Conservation (phyloP, 106 monocot genomes). For the Narthecium ossifragum region DNA sequence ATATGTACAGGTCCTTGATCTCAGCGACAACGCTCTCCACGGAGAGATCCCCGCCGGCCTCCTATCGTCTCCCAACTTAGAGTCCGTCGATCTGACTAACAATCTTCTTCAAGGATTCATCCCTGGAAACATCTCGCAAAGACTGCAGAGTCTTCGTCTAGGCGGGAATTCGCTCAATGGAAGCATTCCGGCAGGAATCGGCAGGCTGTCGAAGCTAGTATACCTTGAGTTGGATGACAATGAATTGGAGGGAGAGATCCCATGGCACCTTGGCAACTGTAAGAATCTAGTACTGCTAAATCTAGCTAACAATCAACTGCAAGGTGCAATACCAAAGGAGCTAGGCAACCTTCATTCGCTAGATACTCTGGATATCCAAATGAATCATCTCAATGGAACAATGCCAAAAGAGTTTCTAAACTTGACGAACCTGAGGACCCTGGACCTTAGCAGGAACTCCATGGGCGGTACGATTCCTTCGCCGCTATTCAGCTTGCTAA, state of each 20-base stretch:
- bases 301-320: slow-evolving; percentile 36
- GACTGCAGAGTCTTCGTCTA: slow-evolving; percentile 28
- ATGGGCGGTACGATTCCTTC: slow-evolving; percentile 33
- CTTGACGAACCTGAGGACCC: slow-evolving; percentile 16
- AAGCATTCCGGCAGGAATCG: slow-evolving; percentile 22
- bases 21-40: slow-evolving; percentile 31
- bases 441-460: slow-evolving; percentile 47
- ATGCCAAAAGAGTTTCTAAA: slow-evolving; percentile 35
- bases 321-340: slow-evolving; percentile 23
- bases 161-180: slow-evolving; percentile 26
- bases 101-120: slow-evolving; percentile 26
- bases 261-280: slow-evolving; percentile 22
- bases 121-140: slow-evolving; percentile 20
- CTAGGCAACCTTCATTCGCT: slow-evolving; percentile 38
- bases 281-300: slow-evolving; percentile 33
- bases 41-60: slow-evolving; percentile 29
- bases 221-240: slow-evolving; percentile 34
- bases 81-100: slow-evolving; percentile 28
- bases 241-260: slow-evolving; percentile 15
- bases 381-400: slow-evolving; percentile 30
- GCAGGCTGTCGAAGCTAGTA: slow-evolving; percentile 1
- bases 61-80: slow-evolving; percentile 14
- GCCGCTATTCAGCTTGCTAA: slow-evolving; percentile 16
- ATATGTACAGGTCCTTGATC: slow-evolving; percentile 21
- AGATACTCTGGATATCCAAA: slow-evolving; percentile 46